Evolutionary conservation across 2,329 filamentous ascomycete genomes (phyloP).

Genomic region (Trichoderma arundinaceum): DNA sequence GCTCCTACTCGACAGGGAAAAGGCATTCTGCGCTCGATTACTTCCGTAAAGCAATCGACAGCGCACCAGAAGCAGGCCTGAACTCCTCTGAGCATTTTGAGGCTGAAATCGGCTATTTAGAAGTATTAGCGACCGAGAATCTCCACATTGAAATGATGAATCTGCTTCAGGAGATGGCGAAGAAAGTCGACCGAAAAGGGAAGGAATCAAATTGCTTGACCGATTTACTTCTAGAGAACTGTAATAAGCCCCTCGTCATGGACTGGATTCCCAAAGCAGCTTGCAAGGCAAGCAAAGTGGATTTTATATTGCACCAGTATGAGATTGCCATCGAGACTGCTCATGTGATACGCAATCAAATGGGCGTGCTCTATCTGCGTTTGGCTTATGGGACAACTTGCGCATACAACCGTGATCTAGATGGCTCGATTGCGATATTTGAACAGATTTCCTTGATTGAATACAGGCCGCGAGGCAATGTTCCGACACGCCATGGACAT

Average conservation of each 20-base stretch:
- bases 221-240: slow-evolving; percentile 46
- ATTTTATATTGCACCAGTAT: slow-evolving; percentile 42
- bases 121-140: slow-evolving; percentile 47
- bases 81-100: slow-evolving; percentile 46
- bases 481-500: slow-evolving; percentile 48
- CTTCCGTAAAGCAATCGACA: slow-evolving; percentile 46
- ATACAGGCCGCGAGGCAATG: slow-evolving; percentile 48
- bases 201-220: slow-evolving; percentile 42
- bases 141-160: slow-evolving; percentile 45
- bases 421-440: slow-evolving; percentile 45
- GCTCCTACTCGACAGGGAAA: slow-evolving; percentile 44
- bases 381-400: slow-evolving; percentile 46
- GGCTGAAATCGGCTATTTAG: slow-evolving; percentile 46
- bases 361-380: slow-evolving; percentile 47
- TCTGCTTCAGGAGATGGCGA: slow-evolving; percentile 44
- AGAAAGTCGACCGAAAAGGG: slow-evolving; percentile 36
- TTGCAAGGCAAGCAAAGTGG: slow-evolving; percentile 43
- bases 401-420: slow-evolving; percentile 44
- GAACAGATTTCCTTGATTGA: slow-evolving; percentile 47
- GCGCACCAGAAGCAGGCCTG: slow-evolving; percentile 38
- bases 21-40: slow-evolving; percentile 45
- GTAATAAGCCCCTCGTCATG: slow-evolving; percentile 43
- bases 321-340: slow-evolving; percentile 44
- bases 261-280: slow-evolving; percentile 52
- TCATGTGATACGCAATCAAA: slow-evolving; percentile 44